phyloP scores from a whole-genome alignment of 768 basidiomycete genomes.

The Candolleomyces eurysporus region DNA sequence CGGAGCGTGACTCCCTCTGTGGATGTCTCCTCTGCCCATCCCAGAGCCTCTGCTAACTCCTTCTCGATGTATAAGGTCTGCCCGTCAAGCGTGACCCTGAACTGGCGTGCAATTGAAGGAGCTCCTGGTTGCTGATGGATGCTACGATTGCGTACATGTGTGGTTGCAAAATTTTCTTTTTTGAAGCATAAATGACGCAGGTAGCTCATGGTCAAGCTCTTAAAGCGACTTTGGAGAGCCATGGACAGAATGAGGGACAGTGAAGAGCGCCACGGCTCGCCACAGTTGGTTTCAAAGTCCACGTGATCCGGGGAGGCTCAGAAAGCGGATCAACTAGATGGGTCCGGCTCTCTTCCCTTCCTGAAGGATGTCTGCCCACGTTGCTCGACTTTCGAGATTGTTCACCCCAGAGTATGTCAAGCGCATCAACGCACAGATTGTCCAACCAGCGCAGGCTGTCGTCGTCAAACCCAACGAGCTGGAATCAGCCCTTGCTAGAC shows the following conservation, averaged over 20 bases:
- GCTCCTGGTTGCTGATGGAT: background rate
- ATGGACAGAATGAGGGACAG: background rate
- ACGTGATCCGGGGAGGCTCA: background rate
- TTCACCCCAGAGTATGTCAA: conserved; percentile 25
- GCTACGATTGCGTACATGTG: background rate
- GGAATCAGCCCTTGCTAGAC: conserved; percentile 24
- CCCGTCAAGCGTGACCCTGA: conserved; percentile 13
- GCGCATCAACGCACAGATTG: conserved; percentile 30
- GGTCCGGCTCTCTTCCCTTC: background rate
- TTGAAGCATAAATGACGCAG: background rate
- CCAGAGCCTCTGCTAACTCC: conserved; percentile 14
- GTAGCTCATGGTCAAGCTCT: background rate
- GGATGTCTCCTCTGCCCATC: conserved; percentile 8
- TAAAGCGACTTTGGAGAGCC: background rate
- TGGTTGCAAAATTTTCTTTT: background rate
- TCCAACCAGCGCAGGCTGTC: conserved; percentile 24
- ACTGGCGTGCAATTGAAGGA: background rate
- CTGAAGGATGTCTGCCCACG: conserved; percentile 12
- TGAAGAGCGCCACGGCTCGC: too few species aligned
- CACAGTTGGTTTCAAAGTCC: background rate
- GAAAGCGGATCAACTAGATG: background rate
- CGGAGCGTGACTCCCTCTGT: conserved; percentile 12
- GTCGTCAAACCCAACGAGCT: conserved; percentile 33
- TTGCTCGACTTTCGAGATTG: conserved; percentile 25
- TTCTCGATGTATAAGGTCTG: conserved; percentile 11